Base-by-base conservation (phyloP, 139 green algal genomes). In the Chlamydomonas urium region DNA sequence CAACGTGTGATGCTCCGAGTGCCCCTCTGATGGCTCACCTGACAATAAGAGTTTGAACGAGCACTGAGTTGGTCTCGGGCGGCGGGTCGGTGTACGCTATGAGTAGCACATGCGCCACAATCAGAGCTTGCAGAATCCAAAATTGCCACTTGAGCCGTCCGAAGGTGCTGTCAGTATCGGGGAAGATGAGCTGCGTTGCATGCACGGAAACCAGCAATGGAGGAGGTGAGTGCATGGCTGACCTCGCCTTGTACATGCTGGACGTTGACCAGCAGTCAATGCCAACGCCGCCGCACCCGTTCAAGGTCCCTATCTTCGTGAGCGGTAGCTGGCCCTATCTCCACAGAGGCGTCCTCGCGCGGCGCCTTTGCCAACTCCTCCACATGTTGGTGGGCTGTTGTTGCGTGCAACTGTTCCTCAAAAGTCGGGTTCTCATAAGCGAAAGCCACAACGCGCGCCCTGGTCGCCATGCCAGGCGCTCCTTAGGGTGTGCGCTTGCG, bases 31-130 rank as follows among this genome's bases (percentile, higher is more conserved):
- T 32, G 23, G 10, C 23, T 62, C 53, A 62, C 17, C 10, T 31
- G 24, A 29, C 17, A 29, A 35, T 14, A 31, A 8, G 5, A 34
- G 53, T 31, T 35, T 10, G 10, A 62, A 34, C 23, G 8, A 31
- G n/a, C 53, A 62, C 53, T 29, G 19, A 32, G 17, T 62, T 31
- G 21, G 23, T 17, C 8, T 8, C 53, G 23, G 53, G 53, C 53
- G 10, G n/a, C 24, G 60, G 60, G 60, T 67, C 60, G 33, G 60
- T 67, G 60, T 67, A 67, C 19, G 32, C 29, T 6, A 67, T 45
- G 32, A 67, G 21, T 4, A 67, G 10, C 5, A 67, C 42, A 31
- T 42, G n/a, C 10, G 23, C 29, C 17, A 67, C 10, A 26, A 67
- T 26, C 5, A 67, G 60, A 24, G 42, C 38, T 26, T 67, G 31